A percentile compares a stretch with the other conserved stretches of the same genome.
These are phyloP conservation scores for Mortierella antarctica DNA, from an alignment of 192 early-diverging fungal genomes.

Conservation along the genomic window DNA sequence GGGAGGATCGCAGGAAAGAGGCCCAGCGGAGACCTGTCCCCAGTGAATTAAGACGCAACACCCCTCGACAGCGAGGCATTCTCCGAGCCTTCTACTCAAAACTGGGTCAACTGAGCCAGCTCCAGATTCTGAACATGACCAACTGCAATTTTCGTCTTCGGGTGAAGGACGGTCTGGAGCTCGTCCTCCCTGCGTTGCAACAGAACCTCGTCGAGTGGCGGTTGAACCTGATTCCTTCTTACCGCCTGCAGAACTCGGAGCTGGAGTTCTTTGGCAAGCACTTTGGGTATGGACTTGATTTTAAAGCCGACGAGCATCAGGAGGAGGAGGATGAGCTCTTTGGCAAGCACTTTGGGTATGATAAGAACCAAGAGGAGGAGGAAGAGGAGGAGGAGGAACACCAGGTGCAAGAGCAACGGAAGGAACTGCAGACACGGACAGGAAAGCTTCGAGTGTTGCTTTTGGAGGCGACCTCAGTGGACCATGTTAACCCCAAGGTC, in stretches of 20 bases:
- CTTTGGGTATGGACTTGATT: constrained; percentile 20
- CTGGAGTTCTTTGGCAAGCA: constrained; percentile 16
- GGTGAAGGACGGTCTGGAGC: constrained; percentile 11
- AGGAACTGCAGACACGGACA: no score
- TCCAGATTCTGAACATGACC: constrained; percentile 13
- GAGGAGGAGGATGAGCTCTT: no score
- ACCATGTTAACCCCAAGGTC: no score
- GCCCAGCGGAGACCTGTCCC: neutral
- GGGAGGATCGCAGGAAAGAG: neutral
- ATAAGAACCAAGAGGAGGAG: no score
- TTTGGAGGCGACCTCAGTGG: no score
- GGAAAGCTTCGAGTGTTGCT: no score
- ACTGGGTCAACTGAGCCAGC: constrained; percentile 4
- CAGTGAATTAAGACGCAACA: neutral
- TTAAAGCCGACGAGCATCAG: neutral
- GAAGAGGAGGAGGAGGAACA: no score
- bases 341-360: no score
- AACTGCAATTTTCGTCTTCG: constrained; percentile 16
- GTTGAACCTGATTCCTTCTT: neutral
- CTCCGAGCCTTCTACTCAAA: constrained; percentile 18
- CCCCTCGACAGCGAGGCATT: neutral
- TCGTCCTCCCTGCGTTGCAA: constrained; percentile 11
- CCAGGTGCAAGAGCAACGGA: no score
- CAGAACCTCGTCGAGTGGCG: constrained; percentile 2
- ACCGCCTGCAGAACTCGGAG: neutral